Base-by-base conservation (phyloP, 2,329 filamentous ascomycete species). In the Pseudogymnoascus sp. region DNA sequence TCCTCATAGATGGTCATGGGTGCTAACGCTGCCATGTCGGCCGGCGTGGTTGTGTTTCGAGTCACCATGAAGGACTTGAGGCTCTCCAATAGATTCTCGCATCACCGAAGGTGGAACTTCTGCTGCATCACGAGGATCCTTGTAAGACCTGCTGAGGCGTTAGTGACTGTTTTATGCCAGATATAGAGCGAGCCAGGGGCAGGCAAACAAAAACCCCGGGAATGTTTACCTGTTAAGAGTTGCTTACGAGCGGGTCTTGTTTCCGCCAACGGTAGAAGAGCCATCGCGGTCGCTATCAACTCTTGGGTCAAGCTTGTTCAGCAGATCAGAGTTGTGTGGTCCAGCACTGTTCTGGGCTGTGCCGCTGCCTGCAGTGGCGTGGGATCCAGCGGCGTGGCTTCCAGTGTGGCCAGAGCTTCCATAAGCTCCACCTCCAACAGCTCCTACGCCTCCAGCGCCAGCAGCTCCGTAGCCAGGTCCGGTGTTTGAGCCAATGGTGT, bases 81-180 rank as follows among this genome's bases (percentile, higher is more conserved):
- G 79, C 1, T 73, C 75, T 1, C 81, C 82, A 38, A 83, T 65
- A 53, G 79, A 76, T 68, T 78, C 73, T 59, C 75, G 74, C 64
- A 85, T 53, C 0, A 81, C 77, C 1, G 82, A 84, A 4, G 83
- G 82, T 1, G 82, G 82, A 0, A 84, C 82, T 69, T 85, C 82
- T 0, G 82, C 75, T 1, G 83, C 82, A 65, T 85, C 82, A 16
- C 77, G 80, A 3, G 82, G 82, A 56, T 84, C 82, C 42, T 40
- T 62, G 38, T 21, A 23, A 14, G 18, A 56, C 8, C 50, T 56
- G 6, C 6, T 18, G 18, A 11, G n/a, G 28, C 6, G 50, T 56
- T 56, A 56, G 50, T 33, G n/a, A 18, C 2, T 18, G 50, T 18
- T 53, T n/a, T n/a, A 18, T 28, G 28, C 28, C 28, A 31, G 8